Base-by-base conservation (phyloP, 129 eudicot species). In the Artemisia argyi region DNA sequence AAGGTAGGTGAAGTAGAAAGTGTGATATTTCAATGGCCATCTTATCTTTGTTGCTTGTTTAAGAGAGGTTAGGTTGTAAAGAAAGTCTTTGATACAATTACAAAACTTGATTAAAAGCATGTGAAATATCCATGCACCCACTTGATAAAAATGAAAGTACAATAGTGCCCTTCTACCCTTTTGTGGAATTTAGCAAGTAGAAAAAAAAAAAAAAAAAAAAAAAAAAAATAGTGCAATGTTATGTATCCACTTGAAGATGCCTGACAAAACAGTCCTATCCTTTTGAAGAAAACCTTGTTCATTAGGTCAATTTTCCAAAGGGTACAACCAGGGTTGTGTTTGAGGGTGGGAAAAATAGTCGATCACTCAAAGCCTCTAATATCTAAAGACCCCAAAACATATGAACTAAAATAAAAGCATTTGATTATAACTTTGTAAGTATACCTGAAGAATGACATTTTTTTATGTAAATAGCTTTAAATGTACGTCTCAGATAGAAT, bases 151-250 rank as follows among this genome's bases (percentile, higher is more conserved):
- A 30, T 18, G 4, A 70, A 55, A 16, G 30, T 16, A 55, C 26
- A 70, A 70, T 5, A 55, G n/a, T 55, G 19, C 16, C 66, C 44
- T 71, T 71, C 39, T 7, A 60, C 44, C 75, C 19, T 57, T 71
- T 39, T 20, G 42, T 35, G 56, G 65, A 68, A 8, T 13, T 44
- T 15, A 71, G 22, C 66, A 57, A 42, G 7, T 19, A 60, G 47
- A 15, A 47, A 39, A 69, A 39, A 24, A 24, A 49, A 51, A 69
- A 14, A 55, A 47, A 39, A 69, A 39, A 24, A 47, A 39, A 69
- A 39, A 24, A 24, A 49, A 51, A 69, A 14, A 55, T 55, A 18
- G 35, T 59, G 63, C 6, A 22, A 59, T 61, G n/a, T 15, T 61
- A 30, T 61, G 18, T 28, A 30, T 28, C 63, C 47, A 61, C 66